Evolutionary conservation across 2,329 filamentous ascomycete species (phyloP).

Genomic region (Fusarium sp.): DNA sequence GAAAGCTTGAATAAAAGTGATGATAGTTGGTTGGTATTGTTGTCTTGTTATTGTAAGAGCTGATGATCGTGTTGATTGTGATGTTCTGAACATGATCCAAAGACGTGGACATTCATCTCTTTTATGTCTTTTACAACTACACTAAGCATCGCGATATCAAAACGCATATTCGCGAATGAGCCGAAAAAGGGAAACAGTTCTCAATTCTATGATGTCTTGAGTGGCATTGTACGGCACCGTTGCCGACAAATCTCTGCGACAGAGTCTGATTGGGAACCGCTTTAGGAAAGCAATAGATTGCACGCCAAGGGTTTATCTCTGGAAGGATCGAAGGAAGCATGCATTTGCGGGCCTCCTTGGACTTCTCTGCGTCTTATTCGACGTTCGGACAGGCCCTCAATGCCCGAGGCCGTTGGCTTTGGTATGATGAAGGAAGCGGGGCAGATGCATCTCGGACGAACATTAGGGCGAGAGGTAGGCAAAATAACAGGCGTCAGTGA

Average conservation of each 20-base stretch:
- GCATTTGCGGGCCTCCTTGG: neutral
- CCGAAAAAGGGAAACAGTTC: slow-evolving; percentile 37
- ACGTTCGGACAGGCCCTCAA: neutral
- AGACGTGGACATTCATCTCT: neutral
- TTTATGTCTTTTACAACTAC: slow-evolving; percentile 11
- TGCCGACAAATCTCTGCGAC: neutral
- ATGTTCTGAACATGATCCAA: neutral
- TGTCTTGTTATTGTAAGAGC: neutral
- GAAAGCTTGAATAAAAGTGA: neutral
- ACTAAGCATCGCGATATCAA: neutral
- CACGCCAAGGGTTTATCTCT: neutral
- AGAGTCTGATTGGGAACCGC: neutral
- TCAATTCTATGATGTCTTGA: neutral
- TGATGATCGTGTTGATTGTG: neutral
- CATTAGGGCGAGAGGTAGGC: neutral
- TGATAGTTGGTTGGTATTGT: neutral
- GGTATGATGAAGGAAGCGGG: neutral
- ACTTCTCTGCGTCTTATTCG: neutral
- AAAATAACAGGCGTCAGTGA: neutral
- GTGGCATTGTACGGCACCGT: neutral
- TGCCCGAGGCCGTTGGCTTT: neutral
- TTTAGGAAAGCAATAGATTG: slow-evolving; percentile 6
- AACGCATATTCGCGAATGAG: neutral
- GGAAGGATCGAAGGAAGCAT: neutral
- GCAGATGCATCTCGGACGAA: neutral